Evolutionary conservation across 805 yeast species (phyloP).

Genomic region (Candida koratica): DNA sequence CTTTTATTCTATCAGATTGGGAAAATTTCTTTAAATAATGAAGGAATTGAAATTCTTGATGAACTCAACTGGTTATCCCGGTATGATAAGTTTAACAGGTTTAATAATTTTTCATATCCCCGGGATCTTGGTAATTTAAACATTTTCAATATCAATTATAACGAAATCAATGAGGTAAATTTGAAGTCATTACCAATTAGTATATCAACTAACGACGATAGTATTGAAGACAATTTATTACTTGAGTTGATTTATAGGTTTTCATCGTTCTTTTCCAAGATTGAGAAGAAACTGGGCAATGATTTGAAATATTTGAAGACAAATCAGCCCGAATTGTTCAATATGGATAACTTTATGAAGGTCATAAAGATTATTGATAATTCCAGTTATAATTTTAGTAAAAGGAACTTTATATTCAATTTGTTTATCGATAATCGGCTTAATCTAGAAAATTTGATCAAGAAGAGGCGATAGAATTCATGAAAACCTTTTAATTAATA

Average conservation of each 20-base stretch:
- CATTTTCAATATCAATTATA: constrained; percentile 7
- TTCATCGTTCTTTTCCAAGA: constrained; percentile 36
- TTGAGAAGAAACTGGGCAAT: constrained; percentile 54
- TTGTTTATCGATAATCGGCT: constrained; percentile 48
- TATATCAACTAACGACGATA: constrained; percentile 9
- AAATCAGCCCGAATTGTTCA: constrained; percentile 49
- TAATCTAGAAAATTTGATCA: constrained; percentile 12
- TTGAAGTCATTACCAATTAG: constrained; percentile 6
- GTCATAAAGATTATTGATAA: constrained; percentile 49
- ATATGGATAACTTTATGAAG: constrained; percentile 50
- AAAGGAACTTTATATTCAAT: constrained; percentile 63
- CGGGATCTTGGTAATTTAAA: constrained; percentile 8
- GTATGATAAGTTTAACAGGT: constrained; percentile 8
- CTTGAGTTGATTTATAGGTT: constrained; percentile 46
- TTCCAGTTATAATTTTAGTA: constrained; percentile 59
- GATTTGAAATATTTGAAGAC: constrained; percentile 53
- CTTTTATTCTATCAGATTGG: constrained; percentile 78
- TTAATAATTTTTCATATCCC: constrained; percentile 23
- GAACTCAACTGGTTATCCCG: constrained; percentile 64
- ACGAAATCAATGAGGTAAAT: constrained; percentile 5
- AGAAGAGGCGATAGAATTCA: constrained; percentile 8
- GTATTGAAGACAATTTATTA: constrained; percentile 16
- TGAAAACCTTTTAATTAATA: no score
- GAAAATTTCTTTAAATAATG: constrained; percentile 61
- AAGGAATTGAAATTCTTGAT: constrained; percentile 82